A percentile compares a stretch with the other conserved stretches of the same genome.
These are phyloP conservation scores for Brasilioporus rufonigricans DNA, from an alignment of 768 basidiomycete genomes.

Conservation along the genomic window DNA sequence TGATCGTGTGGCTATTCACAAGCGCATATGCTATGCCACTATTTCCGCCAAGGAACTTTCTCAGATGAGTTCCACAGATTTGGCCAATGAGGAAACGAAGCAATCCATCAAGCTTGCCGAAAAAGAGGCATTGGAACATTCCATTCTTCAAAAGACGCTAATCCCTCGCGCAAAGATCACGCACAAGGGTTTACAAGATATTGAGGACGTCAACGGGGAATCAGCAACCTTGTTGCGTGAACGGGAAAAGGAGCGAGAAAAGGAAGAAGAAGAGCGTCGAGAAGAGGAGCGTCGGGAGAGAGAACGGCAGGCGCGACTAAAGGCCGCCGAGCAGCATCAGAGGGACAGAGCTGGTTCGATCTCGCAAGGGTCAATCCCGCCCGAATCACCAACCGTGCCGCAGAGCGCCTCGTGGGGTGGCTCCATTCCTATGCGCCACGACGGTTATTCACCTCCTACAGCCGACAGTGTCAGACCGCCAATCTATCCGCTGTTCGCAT, in stretches of 20 bases:
- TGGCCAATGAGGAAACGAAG: constrained; percentile 85
- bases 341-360: constrained; percentile 50
- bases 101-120: constrained; percentile 80
- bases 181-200: constrained; percentile 90
- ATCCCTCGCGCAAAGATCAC: constrained; percentile 80
- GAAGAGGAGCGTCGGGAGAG: constrained; percentile 58
- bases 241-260: constrained; percentile 57
- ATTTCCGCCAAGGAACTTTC: constrained; percentile 74
- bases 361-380: constrained; percentile 55
- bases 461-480: constrained; percentile 26
- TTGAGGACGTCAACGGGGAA: constrained; percentile 74
- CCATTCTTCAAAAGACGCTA: constrained; percentile 70
- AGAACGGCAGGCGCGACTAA: constrained; percentile 64
- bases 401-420: constrained; percentile 57
- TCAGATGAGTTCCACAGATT: constrained; percentile 82
- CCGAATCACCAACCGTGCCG: constrained; percentile 62
- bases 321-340: constrained; percentile 41
- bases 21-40: constrained; percentile 65
- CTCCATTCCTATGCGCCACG: constrained; percentile 46
- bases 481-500: constrained; percentile 35
- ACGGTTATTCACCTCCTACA: constrained; percentile 26
- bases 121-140: constrained; percentile 79
- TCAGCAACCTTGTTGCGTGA: constrained; percentile 33
- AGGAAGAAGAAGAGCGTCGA: constrained; percentile 65
- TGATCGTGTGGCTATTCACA: constrained; percentile 78